These are phyloP conservation scores for Cordyceps militaris DNA, from an alignment of 2,329 filamentous ascomycete genomes.

Conservation along the genomic window DNA sequence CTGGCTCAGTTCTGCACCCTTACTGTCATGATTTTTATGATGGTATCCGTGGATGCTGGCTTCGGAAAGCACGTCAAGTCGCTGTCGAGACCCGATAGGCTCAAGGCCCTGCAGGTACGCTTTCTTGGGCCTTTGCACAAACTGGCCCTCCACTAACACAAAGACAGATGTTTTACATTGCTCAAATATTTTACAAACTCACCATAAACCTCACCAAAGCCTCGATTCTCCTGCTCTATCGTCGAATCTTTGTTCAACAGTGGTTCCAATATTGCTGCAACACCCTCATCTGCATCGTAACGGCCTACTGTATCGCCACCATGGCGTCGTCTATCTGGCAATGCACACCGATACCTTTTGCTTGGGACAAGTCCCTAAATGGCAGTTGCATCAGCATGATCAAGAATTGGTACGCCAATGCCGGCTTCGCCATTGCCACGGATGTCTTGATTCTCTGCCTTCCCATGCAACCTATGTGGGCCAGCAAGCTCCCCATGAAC, in stretches of 20 bases:
- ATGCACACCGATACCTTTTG: slow-evolving; percentile 39
- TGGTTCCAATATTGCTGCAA: slow-evolving; percentile 39
- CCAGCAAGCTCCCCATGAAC: slow-evolving; percentile 33
- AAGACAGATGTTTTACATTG: slow-evolving; percentile 40
- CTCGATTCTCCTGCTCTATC: slow-evolving; percentile 46
- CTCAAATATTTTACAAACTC: slow-evolving; percentile 48
- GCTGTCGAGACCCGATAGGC: slow-evolving; percentile 26
- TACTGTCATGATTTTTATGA: slow-evolving; percentile 32
- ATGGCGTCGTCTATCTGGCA: slow-evolving; percentile 41
- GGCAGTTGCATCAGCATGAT: slow-evolving; percentile 40
- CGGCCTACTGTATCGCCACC: slow-evolving; percentile 39
- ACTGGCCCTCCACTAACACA: not conserved
- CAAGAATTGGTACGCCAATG: slow-evolving; percentile 43
- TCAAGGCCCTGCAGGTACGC: slow-evolving; percentile 31
- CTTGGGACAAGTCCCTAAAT: slow-evolving; percentile 36
- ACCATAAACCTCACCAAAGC: slow-evolving; percentile 47
- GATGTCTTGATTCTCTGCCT: slow-evolving; percentile 40
- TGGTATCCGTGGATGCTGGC: slow-evolving; percentile 33
- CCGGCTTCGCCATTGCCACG: slow-evolving; percentile 38
- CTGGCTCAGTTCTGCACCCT: slow-evolving; percentile 27
- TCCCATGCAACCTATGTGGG: slow-evolving; percentile 40
- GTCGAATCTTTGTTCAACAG: slow-evolving; percentile 43
- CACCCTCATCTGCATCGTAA: slow-evolving; percentile 33
- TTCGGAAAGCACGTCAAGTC: slow-evolving; percentile 35
- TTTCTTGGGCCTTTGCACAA: not conserved